phyloP scores from a whole-genome alignment of 1,139 yeast species.

The Diutina catenulata region DNA sequence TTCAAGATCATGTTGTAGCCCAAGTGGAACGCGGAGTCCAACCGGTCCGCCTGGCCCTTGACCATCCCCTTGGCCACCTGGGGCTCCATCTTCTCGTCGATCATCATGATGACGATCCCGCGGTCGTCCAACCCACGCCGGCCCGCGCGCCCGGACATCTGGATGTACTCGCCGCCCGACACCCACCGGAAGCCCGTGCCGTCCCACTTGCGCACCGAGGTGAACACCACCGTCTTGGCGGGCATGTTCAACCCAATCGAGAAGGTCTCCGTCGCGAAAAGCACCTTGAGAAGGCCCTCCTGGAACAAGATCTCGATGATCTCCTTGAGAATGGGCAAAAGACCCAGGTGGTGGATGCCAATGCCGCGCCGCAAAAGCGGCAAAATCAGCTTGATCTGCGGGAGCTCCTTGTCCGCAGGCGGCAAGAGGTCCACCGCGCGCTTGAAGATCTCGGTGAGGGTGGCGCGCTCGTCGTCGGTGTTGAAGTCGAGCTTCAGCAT shows the following conservation, averaged over 20 bases:
- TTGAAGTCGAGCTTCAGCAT: constrained; percentile 69
- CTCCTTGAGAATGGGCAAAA: constrained; percentile 90
- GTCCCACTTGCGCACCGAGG: constrained; percentile 79
- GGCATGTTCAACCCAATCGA: constrained; percentile 98
- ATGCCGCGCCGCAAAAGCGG: constrained; percentile 83
- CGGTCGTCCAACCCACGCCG: constrained; percentile 90
- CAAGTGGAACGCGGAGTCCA: constrained; percentile 82
- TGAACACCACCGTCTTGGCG: constrained; percentile 89
- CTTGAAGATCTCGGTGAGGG: constrained; percentile 85
- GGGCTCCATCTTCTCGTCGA: constrained; percentile 67
- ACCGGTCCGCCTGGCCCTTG: constrained; percentile 79
- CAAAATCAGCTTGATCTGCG: constrained; percentile 75
- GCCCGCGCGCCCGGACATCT: constrained; percentile 99
- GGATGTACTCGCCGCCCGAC: constrained; percentile 93
- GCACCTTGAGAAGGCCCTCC: constrained; percentile 70
- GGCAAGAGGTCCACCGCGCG: constrained; percentile 78
- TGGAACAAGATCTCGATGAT: constrained; percentile 89
- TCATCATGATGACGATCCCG: constrained; percentile 95
- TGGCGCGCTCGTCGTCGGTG: constrained; percentile 74
- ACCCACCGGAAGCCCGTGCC: constrained; percentile 73
- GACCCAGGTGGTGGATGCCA: constrained; percentile 96
- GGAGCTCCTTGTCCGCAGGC: constrained; percentile 85
- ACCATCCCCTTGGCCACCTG: constrained; percentile 63
- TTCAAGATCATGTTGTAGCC: constrained; percentile 95
- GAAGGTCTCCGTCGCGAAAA: constrained; percentile 96